Percentiles rank a stretch among this genome's conserved stretches.
Conservation (phyloP, 139 green algal species). For the Tetraselmis chui region DNA sequence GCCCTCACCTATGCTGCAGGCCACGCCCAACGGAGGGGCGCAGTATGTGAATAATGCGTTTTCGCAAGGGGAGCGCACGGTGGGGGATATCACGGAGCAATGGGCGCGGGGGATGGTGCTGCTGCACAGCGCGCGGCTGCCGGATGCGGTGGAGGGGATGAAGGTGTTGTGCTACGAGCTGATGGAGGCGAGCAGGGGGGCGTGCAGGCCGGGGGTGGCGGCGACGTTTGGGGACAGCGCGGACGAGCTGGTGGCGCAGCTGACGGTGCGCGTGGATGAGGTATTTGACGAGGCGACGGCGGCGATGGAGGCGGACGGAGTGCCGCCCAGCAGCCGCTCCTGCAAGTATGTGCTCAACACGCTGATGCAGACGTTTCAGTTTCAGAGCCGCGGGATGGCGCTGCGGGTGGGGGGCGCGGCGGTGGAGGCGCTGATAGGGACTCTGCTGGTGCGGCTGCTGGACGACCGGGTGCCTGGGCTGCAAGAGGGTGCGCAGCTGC, state of each 20-base stretch:
- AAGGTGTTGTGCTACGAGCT: slow-evolving; percentile 78
- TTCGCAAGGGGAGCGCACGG: not conserved
- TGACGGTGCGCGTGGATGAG: slow-evolving; percentile 29
- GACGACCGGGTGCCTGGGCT: slow-evolving; percentile 45
- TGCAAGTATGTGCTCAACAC: slow-evolving; percentile 93
- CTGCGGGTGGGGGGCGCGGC: not conserved
- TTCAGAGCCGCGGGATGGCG: slow-evolving; percentile 7
- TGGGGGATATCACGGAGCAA: not conserved
- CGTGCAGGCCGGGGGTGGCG: slow-evolving; percentile 1
- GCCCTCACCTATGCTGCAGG: not conserved
- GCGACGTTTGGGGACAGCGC: slow-evolving; percentile 16
- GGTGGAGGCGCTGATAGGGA: not conserved
- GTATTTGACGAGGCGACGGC: slow-evolving; percentile 29
- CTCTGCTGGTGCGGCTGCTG: slow-evolving; percentile 60
- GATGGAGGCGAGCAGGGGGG: slow-evolving; percentile 33
- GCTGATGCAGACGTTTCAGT: slow-evolving; percentile 70
- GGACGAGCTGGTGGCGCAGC: slow-evolving; percentile 30
- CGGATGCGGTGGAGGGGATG: slow-evolving; percentile 59
- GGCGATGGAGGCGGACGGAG: slow-evolving; percentile 2
- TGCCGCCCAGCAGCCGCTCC: slow-evolving; percentile 20
- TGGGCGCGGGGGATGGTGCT: not conserved
- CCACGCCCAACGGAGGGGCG: not conserved
- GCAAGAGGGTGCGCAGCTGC: slow-evolving; percentile 44
- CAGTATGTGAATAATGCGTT: not conserved
- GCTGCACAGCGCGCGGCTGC: not conserved